phyloP scores from a whole-genome alignment of 2,329 filamentous ascomycete species.

The Beauveria medogensis region DNA sequence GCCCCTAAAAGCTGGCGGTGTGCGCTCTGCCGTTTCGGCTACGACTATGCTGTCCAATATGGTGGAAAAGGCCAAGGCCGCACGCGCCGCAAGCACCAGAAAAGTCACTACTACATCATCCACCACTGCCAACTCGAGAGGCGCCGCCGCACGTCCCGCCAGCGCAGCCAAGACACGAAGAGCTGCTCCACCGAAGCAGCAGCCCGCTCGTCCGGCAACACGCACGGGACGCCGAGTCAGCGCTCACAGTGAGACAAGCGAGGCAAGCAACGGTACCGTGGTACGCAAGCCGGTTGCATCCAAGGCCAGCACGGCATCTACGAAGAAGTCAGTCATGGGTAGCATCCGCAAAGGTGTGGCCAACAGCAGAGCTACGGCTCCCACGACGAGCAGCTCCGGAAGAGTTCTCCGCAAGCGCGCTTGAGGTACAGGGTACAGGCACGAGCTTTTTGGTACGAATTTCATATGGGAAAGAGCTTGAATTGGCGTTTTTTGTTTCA shows the following conservation, averaged over 20 bases:
- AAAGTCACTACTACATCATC: slow-evolving; percentile 41
- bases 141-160: slow-evolving; percentile 28
- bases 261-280: slow-evolving; percentile 56
- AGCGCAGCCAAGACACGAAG: slow-evolving; percentile 20
- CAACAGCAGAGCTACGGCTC: slow-evolving; percentile 31
- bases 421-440: slow-evolving; percentile 19
- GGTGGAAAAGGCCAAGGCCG: slow-evolving; percentile 53
- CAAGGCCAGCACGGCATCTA: slow-evolving; percentile 26
- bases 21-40: slow-evolving; percentile 30
- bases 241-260: slow-evolving; percentile 54
- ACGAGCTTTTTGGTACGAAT: slow-evolving; percentile 3
- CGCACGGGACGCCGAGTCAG: slow-evolving; percentile 47
- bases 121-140: slow-evolving; percentile 32
- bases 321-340: slow-evolving; percentile 46
- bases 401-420: slow-evolving; percentile 49
- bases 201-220: slow-evolving; percentile 30
- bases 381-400: slow-evolving; percentile 37
- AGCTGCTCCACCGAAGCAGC: slow-evolving; percentile 23
- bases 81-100: slow-evolving; percentile 38
- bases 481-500: slow-evolving; percentile 9
- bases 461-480: slow-evolving; percentile 4
- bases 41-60: slow-evolving; percentile 45
- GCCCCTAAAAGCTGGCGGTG: slow-evolving; percentile 47
- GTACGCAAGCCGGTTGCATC: slow-evolving; percentile 44
- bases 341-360: slow-evolving; percentile 46